phyloP scores from a whole-genome alignment of 192 early-diverging fungal species.

The Coemansia sp. region DNA sequence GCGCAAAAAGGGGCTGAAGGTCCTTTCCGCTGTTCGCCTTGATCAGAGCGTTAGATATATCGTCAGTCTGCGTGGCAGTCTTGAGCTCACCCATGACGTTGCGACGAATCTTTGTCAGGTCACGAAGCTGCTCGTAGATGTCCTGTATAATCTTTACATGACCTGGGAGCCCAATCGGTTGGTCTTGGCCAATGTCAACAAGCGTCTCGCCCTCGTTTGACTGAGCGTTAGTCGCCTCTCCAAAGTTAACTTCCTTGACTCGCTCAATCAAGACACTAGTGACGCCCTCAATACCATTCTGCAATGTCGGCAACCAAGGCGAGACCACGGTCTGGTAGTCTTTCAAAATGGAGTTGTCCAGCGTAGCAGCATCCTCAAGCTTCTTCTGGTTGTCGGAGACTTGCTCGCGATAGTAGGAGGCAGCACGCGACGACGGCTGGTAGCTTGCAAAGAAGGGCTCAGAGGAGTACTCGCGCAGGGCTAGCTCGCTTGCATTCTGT shows the following conservation, averaged over 20 bases:
- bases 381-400: constrained; percentile 70
- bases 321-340: constrained; percentile 45
- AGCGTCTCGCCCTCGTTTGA: constrained; percentile 54
- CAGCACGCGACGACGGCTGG: constrained; percentile 73
- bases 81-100: constrained; percentile 59
- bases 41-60: constrained; percentile 62
- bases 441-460: constrained; percentile 72
- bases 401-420: constrained; percentile 75
- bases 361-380: constrained; percentile 72
- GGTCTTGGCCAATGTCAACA: constrained; percentile 60
- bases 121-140: constrained; percentile 43
- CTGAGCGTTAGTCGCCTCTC: constrained; percentile 24
- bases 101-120: constrained; percentile 48
- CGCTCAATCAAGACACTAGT: constrained; percentile 54
- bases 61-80: constrained; percentile 70
- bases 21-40: constrained; percentile 65
- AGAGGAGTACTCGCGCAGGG: constrained; percentile 76
- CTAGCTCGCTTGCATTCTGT: constrained; percentile 77
- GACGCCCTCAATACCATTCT: constrained; percentile 51
- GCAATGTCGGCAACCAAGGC: constrained; percentile 46
- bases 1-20: constrained; percentile 86
- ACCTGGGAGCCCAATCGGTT: constrained; percentile 41
- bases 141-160: constrained; percentile 44
- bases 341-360: constrained; percentile 60
- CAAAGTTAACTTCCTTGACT: constrained; percentile 42